A percentile compares a stretch with the other conserved stretches of the same genome.
Evolutionary conservation across 495 filamentous ascomycete genomes (phyloP).

Genomic region (Penicillium psychrofluorescens): DNA sequence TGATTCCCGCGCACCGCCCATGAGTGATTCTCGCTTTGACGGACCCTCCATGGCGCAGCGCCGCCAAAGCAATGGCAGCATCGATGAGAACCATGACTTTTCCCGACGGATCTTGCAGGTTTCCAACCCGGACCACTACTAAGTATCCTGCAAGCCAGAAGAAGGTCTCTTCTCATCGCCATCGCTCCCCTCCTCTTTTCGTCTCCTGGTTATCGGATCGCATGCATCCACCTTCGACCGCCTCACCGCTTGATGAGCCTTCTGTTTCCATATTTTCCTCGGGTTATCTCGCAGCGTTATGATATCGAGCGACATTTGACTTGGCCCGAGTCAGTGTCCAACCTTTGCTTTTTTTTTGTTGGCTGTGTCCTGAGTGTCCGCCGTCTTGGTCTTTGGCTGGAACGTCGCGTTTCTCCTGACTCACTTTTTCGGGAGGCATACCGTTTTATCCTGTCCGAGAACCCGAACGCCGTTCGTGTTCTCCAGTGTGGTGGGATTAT

Average conservation of each 20-base stretch:
- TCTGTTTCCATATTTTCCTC: slow-evolving; percentile 12
- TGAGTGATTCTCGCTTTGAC: slow-evolving; percentile 80
- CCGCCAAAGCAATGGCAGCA: slow-evolving; percentile 92
- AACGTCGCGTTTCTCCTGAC: neutral
- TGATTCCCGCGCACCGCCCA: slow-evolving; percentile 31
- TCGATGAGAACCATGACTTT: slow-evolving; percentile 96
- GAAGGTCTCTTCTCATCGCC: neutral
- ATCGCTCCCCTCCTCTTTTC: neutral
- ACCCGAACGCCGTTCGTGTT: neutral
- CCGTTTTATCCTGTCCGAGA: neutral
- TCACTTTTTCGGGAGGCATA: neutral
- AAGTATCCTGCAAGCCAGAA: slow-evolving; percentile 1
- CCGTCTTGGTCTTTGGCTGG: neutral
- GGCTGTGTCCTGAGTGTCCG: neutral
- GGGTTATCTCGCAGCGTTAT: slow-evolving; percentile 22
- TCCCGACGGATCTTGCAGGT: slow-evolving; percentile 93
- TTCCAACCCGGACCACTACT: slow-evolving; percentile 41
- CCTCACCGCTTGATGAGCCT: slow-evolving; percentile 7
- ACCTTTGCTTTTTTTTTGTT: slow-evolving; percentile 7
- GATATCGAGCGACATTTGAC: slow-evolving; percentile 18
- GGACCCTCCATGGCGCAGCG: slow-evolving; percentile 75
- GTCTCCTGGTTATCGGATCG: slow-evolving; percentile 1
- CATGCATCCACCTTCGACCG: neutral
- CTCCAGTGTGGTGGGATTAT: neutral
- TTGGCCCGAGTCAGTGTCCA: slow-evolving; percentile 13